phyloP scores from a whole-genome alignment of 768 basidiomycete genomes.

The Inosperma sp. region DNA sequence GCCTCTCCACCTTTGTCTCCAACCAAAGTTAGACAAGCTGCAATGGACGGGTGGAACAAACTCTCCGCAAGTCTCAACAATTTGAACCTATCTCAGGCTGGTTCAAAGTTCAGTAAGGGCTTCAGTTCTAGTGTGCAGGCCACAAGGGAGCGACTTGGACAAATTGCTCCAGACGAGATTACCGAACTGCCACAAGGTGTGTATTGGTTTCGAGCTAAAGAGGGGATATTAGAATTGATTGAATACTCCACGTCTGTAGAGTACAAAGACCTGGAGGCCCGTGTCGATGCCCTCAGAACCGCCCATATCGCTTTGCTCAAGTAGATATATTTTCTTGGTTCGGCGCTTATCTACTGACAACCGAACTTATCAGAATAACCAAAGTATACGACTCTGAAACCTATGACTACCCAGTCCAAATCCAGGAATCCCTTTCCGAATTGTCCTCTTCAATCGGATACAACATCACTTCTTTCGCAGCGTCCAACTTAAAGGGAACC shows the following conservation, averaged over 20 bases:
- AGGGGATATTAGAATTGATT: background rate
- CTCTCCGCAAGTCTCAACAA: slow-evolving; percentile 55
- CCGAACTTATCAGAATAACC: slow-evolving; percentile 53
- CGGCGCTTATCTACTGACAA: slow-evolving; percentile 4
- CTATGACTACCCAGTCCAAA: slow-evolving; percentile 86
- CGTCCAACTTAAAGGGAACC: slow-evolving; percentile 83
- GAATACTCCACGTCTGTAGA: slow-evolving; percentile 44
- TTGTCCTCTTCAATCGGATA: slow-evolving; percentile 48
- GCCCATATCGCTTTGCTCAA: slow-evolving; percentile 77
- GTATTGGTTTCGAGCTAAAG: slow-evolving; percentile 13
- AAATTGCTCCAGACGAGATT: slow-evolving; percentile 86
- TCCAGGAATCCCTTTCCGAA: slow-evolving; percentile 50
- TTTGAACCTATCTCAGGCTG: slow-evolving; percentile 72
- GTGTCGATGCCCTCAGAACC: slow-evolving; percentile 85
- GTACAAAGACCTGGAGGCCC: slow-evolving; percentile 92
- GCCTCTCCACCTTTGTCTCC: background rate
- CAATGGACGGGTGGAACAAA: slow-evolving; percentile 66
- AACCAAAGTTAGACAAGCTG: slow-evolving; percentile 15
- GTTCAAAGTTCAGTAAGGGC: slow-evolving; percentile 72
- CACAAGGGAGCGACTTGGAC: slow-evolving; percentile 82
- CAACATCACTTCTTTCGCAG: slow-evolving; percentile 79
- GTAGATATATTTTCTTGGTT: slow-evolving; percentile 37
- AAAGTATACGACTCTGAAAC: slow-evolving; percentile 85
- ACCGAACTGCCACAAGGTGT: slow-evolving; percentile 90
- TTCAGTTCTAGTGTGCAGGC: slow-evolving; percentile 82